These are phyloP conservation scores for Phytophthora hibernalis DNA, from an alignment of 352 stramenopile species.

Conservation along the genomic window DNA sequence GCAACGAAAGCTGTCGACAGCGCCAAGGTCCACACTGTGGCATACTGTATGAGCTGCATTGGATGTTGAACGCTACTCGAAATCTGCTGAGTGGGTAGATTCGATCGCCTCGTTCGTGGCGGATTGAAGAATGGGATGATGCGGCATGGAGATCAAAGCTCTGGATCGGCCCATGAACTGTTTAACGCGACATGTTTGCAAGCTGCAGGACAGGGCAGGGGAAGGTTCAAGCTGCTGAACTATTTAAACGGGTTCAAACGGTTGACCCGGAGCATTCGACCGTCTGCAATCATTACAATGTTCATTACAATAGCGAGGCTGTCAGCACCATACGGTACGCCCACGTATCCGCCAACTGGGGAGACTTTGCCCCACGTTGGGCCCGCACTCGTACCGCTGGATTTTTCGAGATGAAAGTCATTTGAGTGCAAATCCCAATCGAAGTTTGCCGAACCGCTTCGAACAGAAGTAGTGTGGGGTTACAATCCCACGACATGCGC, in stretches of 20 bases:
- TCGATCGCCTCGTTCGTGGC: conserved; percentile 3
- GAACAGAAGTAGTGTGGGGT: conserved; percentile 18
- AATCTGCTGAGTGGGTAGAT: conserved; percentile 1
- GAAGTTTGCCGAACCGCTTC: conserved; percentile 26
- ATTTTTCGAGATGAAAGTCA: conserved; percentile 15
- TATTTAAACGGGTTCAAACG: too few species aligned
- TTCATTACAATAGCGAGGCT: conserved; percentile 15
- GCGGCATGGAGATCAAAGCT: conserved; percentile 5
- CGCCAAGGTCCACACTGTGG: conserved; percentile 9
- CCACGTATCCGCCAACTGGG: background rate
- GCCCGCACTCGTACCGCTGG: conserved; percentile 14
- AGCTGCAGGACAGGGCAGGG: conserved; percentile 1
- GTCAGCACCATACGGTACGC: conserved; percentile 19
- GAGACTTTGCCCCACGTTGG: conserved; percentile 4
- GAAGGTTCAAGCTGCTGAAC: too few species aligned
- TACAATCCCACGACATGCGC: conserved; percentile 13
- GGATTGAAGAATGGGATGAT: conserved; percentile 26
- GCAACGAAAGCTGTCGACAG: conserved; percentile 9
- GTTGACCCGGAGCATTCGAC: background rate
- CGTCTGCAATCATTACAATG: too few species aligned
- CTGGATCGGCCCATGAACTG: background rate
- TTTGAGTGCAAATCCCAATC: background rate
- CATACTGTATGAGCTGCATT: conserved; percentile 19
- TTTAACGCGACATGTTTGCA: conserved; percentile 30
- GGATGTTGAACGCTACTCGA: background rate